phyloP scores from a whole-genome alignment of 2,329 filamentous ascomycete species.

The Arachnomyces sp. region DNA sequence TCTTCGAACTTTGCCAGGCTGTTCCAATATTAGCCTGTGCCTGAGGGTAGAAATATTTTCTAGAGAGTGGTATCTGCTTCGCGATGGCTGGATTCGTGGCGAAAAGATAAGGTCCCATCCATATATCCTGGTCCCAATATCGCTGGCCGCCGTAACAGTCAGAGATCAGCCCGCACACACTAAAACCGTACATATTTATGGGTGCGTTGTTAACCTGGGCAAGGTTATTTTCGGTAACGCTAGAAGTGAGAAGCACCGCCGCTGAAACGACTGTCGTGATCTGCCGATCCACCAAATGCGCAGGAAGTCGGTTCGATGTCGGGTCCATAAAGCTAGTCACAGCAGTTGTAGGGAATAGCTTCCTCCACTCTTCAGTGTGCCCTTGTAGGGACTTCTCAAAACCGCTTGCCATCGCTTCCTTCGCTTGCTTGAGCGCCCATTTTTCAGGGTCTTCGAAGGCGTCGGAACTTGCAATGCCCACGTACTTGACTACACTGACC shows the following conservation, averaged over 20 bases:
- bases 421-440: slow-evolving; percentile 9
- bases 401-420: slow-evolving; percentile 39
- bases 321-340: slow-evolving; percentile 26
- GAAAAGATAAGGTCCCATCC: slow-evolving; percentile 54
- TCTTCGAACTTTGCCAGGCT: slow-evolving; percentile 41
- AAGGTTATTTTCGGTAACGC: slow-evolving; percentile 41
- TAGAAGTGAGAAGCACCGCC: slow-evolving; percentile 39
- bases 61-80: slow-evolving; percentile 52
- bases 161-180: slow-evolving; percentile 53
- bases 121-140: slow-evolving; percentile 55
- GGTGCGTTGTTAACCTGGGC: slow-evolving; percentile 37
- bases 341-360: slow-evolving; percentile 47
- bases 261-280: too few species aligned
- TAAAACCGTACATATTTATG: slow-evolving; percentile 53
- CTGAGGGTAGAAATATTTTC: slow-evolving; percentile 48
- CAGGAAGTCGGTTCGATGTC: slow-evolving; percentile 5
- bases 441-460: slow-evolving; percentile 47
- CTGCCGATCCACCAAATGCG: too few species aligned
- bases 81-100: slow-evolving; percentile 49
- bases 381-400: slow-evolving; percentile 45
- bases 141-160: slow-evolving; percentile 54
- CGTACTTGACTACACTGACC: slow-evolving; percentile 51
- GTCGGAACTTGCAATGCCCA: slow-evolving; percentile 57
- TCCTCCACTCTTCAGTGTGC: slow-evolving; percentile 51
- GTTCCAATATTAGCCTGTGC: slow-evolving; percentile 48